Evolutionary conservation across 352 stramenopile species (phyloP).

Genomic region (Peronospora tabacina): DNA sequence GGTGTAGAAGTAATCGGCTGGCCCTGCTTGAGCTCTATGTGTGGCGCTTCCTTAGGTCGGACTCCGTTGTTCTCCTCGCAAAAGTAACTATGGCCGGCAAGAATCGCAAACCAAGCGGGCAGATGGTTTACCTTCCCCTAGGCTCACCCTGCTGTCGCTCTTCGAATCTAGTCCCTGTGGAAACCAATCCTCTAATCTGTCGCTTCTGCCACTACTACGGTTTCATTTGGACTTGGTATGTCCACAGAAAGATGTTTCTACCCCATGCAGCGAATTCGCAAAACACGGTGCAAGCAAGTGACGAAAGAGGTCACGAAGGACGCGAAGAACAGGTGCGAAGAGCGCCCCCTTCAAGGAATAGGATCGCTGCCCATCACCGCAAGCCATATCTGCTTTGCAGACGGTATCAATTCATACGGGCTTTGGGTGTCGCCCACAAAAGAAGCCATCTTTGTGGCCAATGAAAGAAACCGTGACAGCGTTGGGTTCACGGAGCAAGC

Average conservation of each 20-base stretch:
- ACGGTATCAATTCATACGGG: neutral
- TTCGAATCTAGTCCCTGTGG: slow-evolving; percentile 13
- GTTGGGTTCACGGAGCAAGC: neutral
- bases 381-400: slow-evolving; percentile 18
- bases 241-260: slow-evolving; percentile 9
- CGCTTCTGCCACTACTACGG: slow-evolving; percentile 4
- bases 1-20: neutral
- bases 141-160: slow-evolving; percentile 13
- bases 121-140: slow-evolving; percentile 12
- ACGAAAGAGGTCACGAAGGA: neutral
- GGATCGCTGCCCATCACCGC: slow-evolving; percentile 18
- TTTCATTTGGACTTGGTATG: slow-evolving; percentile 26
- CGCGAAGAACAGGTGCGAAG: slow-evolving; percentile 14
- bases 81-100: slow-evolving; percentile 29
- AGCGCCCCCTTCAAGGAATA: slow-evolving; percentile 19
- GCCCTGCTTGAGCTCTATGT: too few relatives aligned
- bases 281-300: slow-evolving; percentile 5
- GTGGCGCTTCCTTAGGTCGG: slow-evolving; percentile 2
- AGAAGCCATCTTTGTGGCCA: slow-evolving; percentile 22
- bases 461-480: neutral
- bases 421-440: slow-evolving; percentile 16
- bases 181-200: slow-evolving; percentile 18
- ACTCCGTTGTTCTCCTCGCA: slow-evolving; percentile 22
- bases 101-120: slow-evolving; percentile 14
- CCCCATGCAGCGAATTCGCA: slow-evolving; percentile 6